Base-by-base conservation (phyloP, 805 yeast genomes). In the Pichia sporocuriosa region DNA sequence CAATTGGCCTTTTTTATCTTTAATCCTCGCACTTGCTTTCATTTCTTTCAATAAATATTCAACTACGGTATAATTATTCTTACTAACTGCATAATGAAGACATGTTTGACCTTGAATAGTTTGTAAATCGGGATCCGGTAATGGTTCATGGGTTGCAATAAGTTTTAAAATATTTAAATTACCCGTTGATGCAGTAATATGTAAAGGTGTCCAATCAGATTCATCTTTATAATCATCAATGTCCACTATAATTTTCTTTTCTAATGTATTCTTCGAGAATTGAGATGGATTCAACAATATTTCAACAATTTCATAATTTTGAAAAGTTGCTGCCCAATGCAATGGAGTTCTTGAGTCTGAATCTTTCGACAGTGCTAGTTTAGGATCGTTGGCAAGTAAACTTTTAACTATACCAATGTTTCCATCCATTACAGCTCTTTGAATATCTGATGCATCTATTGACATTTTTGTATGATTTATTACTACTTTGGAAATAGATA, bases 161-260 rank as follows among this genome's bases (percentile, higher is more conserved):
- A 66, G 52, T 9, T 71, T 65, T 4, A 86, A 51, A 8, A 81
- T 70, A 6, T 66, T 69, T 19, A 67, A 51, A 52, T 77, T 74
- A 0, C 96, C 96, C 2, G 81, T 68, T 0, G 96, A 75, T 0
- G 84, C 72, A 0, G 93, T 87, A 39, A 90, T 79, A 59, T 89
- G 97, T 26, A 86, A 54, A 1, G 94, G 87, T 0, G 90, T 81
- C 96, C 96, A 89, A 0, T 95, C 95, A 10, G 89, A 69, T 16
- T 73, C 80, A 58, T 89, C 97, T 0, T 55, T 53, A 52, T 69
- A 58, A 3, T 81, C 84, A 55, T 87, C 93, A 11, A 87, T 58
- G 48, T 86, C 90, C 20, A 73, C 61, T 46, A 50, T 32, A 32
- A 35, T 25, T 24, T 24, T 42, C 6, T 33, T 28, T 17, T 8